Conservation (phyloP, 768 basidiomycete genomes). For the Boletus tylopilopsis region DNA sequence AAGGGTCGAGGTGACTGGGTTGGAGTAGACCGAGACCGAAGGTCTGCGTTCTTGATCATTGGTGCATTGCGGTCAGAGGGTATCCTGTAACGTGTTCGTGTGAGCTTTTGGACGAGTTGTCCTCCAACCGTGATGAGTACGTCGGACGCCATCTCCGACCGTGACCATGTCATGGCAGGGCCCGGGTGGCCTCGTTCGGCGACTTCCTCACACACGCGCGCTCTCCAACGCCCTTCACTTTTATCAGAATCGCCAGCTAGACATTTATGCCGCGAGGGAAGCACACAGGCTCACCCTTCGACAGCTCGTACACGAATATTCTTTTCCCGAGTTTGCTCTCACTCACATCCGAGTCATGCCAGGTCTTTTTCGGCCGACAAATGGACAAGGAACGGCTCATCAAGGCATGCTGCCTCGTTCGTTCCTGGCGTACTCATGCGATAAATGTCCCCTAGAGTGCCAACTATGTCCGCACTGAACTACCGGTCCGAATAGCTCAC, state of each 20-base stretch:
- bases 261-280: slow-evolving; percentile 72
- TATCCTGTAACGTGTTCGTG: slow-evolving; percentile 40
- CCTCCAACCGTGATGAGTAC: neutral
- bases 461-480: slow-evolving; percentile 86
- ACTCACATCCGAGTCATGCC: slow-evolving; percentile 4
- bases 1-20: slow-evolving; percentile 65
- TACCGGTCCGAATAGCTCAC: slow-evolving; percentile 86
- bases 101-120: neutral
- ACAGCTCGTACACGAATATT: slow-evolving; percentile 57
- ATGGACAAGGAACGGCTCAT: slow-evolving; percentile 77
- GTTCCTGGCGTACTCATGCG: neutral
- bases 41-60: slow-evolving; percentile 77
- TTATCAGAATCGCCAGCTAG: slow-evolving; percentile 80
- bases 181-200: slow-evolving; percentile 6
- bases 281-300: slow-evolving; percentile 71
- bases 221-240: slow-evolving; percentile 54
- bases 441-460: slow-evolving; percentile 54
- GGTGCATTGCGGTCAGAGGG: slow-evolving; percentile 73
- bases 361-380: slow-evolving; percentile 85
- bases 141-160: slow-evolving; percentile 2
- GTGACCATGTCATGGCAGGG: slow-evolving; percentile 27
- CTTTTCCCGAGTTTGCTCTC: neutral
- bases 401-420: slow-evolving; percentile 45
- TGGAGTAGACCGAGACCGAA: slow-evolving; percentile 72
- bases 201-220: slow-evolving; percentile 10